Evolutionary conservation across 176 grass and related monocot species (phyloP), one percentile per base, ranked within the genome.

Genomic region (Elaeis guineensis): DNA sequence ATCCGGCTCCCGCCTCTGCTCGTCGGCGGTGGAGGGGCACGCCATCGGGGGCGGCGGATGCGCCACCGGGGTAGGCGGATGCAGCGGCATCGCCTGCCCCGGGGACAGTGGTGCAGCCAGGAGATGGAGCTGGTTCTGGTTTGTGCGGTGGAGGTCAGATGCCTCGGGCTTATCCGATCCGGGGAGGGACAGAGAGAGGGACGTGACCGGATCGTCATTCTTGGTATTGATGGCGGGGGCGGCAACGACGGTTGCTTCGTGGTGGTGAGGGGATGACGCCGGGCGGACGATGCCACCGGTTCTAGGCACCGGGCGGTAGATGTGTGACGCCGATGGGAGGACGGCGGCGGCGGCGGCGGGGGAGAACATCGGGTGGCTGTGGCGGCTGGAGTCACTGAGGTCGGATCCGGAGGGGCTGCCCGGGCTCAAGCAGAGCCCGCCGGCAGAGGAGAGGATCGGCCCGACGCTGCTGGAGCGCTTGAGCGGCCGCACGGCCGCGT

Each of bases 121-220:
- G 69, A 12, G 74, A 17, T 35, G 64, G 44, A 16, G 54, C 17
- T 14, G 26, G 5, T 8, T 19, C 2, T 0, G 55, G 55, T 0
- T 44, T 44, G 35, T 6, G 21, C 30, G 49, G 32, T 20, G 55
- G n/a, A 25, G 62, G 16, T 44, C 11, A 14, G 35, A 44, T 44
- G 35, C 1, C 60, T 67, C 69, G 3, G 51, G 53, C 8, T 51
- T 52, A 4, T 85, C 77, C 4, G 66, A 59, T 4, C 86, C 86
- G 0, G 91, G 86, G 6, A 90, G 62, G 54, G 80, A 96, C 5
- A 96, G 83, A 17, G 72, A 82, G n/a, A 96, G 83, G 5, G 90
- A 79, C 21, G 85, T 81, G 54, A 69, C 63, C 32, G 79, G 73
- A 62, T 77, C 73, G 9, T 81, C 71, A 12, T 44, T 44, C 35